Evolutionary conservation across 495 filamentous ascomycete genomes (phyloP), one percentile per base, ranked within the genome.

Genomic region (Aspergillus cavernicola): DNA sequence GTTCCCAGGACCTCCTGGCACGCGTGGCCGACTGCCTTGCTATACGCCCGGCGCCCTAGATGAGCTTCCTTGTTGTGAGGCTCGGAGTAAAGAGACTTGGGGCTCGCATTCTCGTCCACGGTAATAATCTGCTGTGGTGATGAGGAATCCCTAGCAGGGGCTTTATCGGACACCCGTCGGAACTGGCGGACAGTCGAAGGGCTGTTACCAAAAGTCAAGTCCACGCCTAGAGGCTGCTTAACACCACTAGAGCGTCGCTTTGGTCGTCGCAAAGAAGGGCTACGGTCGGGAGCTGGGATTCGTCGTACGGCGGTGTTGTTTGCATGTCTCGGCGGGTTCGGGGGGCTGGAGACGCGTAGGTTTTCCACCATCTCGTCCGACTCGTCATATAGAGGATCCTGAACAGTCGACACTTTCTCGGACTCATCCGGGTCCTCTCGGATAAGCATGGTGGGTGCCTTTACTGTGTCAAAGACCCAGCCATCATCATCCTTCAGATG

Each of bases 391-490:
- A 52, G 35, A 35, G 52, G 55, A 20, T 68, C 62, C 8, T 63
- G 50, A 6, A 60, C 57, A 16, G 69, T 66, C 16, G 64, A 59
- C 12, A 69, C 69, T n/a, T 58, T 52, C 12, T 62, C 60, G 13
- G 61, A 64, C 44, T 71, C 68, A 29, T 72, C 68, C 1, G 63
- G 64, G 23, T 68, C 64, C 39, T 74, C 69, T 28, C 66, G 68
- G 8, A 69, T 69, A 54, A 66, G 67, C 62, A 80, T 75, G 2
- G 71, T 73, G 15, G 78, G 68, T 20, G 82, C 85, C 65, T 88
- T 92, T 59, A 99, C 82, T 0, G 93, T 99, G 61, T 97, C 93
- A 63, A 99, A 99, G n/a, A 97, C 85, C 93, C 93, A 99, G 46
- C 89, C 89, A 59, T 96, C 91, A 15, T 86, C 77, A 16, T 91